Base-by-base conservation (phyloP, 202 grass and related monocot species). In the Eragrostis tef region DNA sequence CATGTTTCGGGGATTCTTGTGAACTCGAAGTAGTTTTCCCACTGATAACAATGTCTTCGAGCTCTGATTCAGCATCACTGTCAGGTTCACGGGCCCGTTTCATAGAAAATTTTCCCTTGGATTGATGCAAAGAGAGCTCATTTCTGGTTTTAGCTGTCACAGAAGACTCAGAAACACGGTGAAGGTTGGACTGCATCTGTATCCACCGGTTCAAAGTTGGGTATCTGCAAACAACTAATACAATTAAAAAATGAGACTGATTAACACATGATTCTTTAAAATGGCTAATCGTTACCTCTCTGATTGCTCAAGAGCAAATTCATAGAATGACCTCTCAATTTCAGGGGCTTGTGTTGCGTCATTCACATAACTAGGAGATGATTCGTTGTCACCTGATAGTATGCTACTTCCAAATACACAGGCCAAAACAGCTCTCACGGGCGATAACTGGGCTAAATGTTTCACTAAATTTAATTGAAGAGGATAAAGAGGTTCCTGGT, bases 131-230 rank as follows among this genome's bases (percentile, higher is more conserved):
- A 69, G 72, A 45, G 27, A 84, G 47, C 63, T 92, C 80, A 73
- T 31, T 86, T 67, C 80, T 57, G 64, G 66, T 84, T 87, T 92
- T 86, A 77, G 80, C 52, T 82, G 92, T 61, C 70, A 90, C 81
- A 22, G 85, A 76, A 44, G 92, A 94, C 81, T 86, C 92, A 36
- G 92, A 97, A 69, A 97, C 88, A 78, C 86, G 86, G 61, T 97
- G 94, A 87, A 97, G 94, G 81, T 97, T 97, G 56, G 92, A 97
- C 70, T 97, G 94, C 91, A 97, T 90, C 84, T 97, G 94, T 88
- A 97, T 97, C 94, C 94, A 97, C 29, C 94, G 88, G 78, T 94
- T 94, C 71, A 98, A 85, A 73, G 94, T 98, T 80, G 92, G 90
- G 69, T 93, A 94, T 77, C 94, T 97, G 86, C 70, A 85, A 70